Evolutionary conservation across 176 grass and related monocot species (phyloP), one percentile per base, ranked within the genome.

Genomic region (Guadua angustifolia): DNA sequence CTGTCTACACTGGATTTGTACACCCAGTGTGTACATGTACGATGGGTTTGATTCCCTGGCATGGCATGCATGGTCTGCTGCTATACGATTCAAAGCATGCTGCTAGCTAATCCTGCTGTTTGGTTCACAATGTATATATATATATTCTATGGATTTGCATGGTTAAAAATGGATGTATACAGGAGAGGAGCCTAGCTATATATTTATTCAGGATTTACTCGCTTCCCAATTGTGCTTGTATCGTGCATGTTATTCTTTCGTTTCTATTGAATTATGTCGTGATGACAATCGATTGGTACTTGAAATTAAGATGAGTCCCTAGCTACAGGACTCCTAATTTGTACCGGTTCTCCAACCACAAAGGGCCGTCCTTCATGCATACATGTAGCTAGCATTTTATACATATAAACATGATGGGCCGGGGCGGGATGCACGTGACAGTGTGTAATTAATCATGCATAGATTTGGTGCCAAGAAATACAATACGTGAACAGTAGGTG

Each of bases 321-420:
- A n/a, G n/a, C n/a, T n/a, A n/a, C 14, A 19, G n/a, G 36, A 57
- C 49, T 55, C 14, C 13, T 81, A 18, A 40, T 81, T 53, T 70
- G 79, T 11, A 64, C 12, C 51, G 57, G 51, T 58, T 40, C 65
- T 69, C 21, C 46, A 53, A 67, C 62, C 18, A 40, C 14, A 80
- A 40, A 66, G 9, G 33, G 5, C 4, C 56, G 8, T 4, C 26
- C 7, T 51, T 33, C 0, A 5, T 59, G 4, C 36, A 43, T 25
- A 53, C 8, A 70, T 70, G 35, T 26, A 24, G 47, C 64, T 40
- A 22, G n/a, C 14, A 55, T 78, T 76, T 76, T 58, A 55, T 39
- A 5, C 21, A 17, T 14, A 26, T 24, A 14, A 5, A 24, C n/a
- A n/a, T n/a, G n/a, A n/a, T n/a, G n/a, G n/a, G n/a, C n/a, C n/a